A percentile compares a stretch with the other conserved stretches of the same genome.
These are phyloP conservation scores for Termitomyces bulborhizus DNA, from an alignment of 768 basidiomycete species.

Conservation along the genomic window DNA sequence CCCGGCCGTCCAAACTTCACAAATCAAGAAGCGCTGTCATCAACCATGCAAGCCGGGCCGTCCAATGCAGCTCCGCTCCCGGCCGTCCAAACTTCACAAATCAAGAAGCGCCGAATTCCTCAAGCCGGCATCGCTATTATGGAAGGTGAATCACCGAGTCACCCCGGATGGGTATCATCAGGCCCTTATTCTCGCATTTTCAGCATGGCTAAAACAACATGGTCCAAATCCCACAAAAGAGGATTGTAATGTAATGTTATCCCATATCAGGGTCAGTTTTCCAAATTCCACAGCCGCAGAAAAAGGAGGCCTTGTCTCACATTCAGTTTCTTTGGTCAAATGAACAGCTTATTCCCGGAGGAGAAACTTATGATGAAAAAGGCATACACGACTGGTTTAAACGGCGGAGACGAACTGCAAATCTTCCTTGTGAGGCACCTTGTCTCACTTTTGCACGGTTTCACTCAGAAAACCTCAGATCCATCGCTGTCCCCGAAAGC, in stretches of 20 bases:
- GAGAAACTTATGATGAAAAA: constrained; percentile 5
- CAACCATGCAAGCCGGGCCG: constrained; percentile 13
- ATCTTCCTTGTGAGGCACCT: neutral
- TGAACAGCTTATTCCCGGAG: constrained; percentile 9
- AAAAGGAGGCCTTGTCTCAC: neutral
- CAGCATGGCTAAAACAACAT: constrained; percentile 8
- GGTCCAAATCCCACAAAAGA: constrained; percentile 4
- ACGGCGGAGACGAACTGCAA: constrained; percentile 3
- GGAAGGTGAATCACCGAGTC: constrained; percentile 15
- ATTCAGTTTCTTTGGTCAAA: neutral
- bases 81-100: neutral
- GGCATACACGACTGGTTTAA: constrained; percentile 9
- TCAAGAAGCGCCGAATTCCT: constrained; percentile 7
- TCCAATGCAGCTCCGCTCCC: constrained; percentile 1
- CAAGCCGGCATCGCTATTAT: constrained; percentile 12
- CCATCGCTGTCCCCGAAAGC: constrained; percentile 17
- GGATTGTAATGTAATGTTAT: constrained; percentile 10
- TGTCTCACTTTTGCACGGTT: neutral
- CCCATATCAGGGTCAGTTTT: constrained; percentile 9
- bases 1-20: neutral
- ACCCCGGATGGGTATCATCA: constrained; percentile 1
- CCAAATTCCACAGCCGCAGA: neutral
- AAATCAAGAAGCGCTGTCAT: constrained; percentile 6
- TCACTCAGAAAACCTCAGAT: neutral
- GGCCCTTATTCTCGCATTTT: neutral